Conservation (phyloP, 1,139 yeast species). For the Eremothecium sinecaudum region DNA sequence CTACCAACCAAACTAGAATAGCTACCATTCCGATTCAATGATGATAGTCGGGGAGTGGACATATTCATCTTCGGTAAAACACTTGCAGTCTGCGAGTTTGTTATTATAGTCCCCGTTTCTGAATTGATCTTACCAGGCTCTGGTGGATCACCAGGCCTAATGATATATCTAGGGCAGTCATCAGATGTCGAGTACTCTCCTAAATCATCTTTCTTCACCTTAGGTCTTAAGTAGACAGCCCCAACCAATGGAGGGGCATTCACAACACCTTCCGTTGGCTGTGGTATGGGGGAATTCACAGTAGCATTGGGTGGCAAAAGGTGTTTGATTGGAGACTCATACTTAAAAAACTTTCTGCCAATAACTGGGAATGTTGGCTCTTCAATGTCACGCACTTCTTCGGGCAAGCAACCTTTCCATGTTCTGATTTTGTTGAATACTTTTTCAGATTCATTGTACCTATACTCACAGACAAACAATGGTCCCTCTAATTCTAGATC, state of each 20-base stretch:
- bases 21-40: conserved; percentile 13
- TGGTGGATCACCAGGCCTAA: conserved; percentile 35
- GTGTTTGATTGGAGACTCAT: conserved; percentile 75
- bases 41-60: conserved; percentile 18
- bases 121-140: conserved; percentile 29
- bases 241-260: conserved; percentile 92
- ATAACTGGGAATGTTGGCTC: conserved; percentile 68
- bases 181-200: conserved; percentile 60
- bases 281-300: conserved; percentile 67
- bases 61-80: conserved; percentile 18
- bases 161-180: conserved; percentile 53
- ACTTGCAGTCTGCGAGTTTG: conserved; percentile 18
- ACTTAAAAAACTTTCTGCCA: conserved; percentile 53
- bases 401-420: conserved; percentile 98
- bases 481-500: conserved; percentile 73
- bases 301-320: conserved; percentile 66
- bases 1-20: conserved; percentile 9
- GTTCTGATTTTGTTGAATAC: conserved; percentile 91
- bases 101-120: conserved; percentile 26
- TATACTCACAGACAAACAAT: conserved; percentile 86
- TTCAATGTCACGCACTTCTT: conserved; percentile 77
- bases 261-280: conserved; percentile 64
- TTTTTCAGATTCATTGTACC: conserved; percentile 85
- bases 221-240: conserved; percentile 72
- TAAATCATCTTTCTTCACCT: conserved; percentile 65